These are phyloP conservation scores for Acanthamoeba sp. DNA, from an alignment of 208 protist genomes.

Conservation along the genomic window DNA sequence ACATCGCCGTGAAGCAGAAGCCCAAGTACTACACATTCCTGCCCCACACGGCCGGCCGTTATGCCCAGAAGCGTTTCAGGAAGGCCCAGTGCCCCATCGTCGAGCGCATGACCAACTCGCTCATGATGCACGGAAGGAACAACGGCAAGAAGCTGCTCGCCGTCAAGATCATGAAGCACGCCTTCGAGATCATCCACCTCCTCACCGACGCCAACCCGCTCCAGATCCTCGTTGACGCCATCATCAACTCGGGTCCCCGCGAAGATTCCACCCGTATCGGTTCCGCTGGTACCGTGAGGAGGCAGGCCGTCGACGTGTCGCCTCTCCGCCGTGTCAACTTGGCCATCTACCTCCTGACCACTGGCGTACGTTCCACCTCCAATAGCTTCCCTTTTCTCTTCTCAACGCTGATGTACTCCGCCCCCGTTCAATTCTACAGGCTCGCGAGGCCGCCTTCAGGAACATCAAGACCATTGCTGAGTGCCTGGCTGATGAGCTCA, in stretches of 20 bases:
- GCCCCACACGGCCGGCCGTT: constrained; percentile 99
- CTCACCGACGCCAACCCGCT: constrained; percentile 99
- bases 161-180: constrained; percentile 98
- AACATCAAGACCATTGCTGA: constrained; percentile 99
- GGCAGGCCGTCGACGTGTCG: constrained; percentile 99
- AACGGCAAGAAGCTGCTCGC: constrained; percentile 99
- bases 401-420: background rate
- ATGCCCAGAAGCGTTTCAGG: constrained; percentile 98
- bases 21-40: constrained; percentile 93
- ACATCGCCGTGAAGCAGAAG: constrained; percentile 96
- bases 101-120: constrained; percentile 96
- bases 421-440: constrained; percentile 52
- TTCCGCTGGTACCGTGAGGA: constrained; percentile 98
- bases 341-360: constrained; percentile 98
- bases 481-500: constrained; percentile 99
- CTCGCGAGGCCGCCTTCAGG: constrained; percentile 98
- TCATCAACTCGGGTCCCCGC: constrained; percentile 98
- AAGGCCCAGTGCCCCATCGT: constrained; percentile 98
- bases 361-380: constrained; percentile 91
- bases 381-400: background rate
- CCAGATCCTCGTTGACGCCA: constrained; percentile 98
- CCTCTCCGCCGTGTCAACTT: constrained; percentile 99
- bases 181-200: constrained; percentile 99
- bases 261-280: constrained; percentile 99
- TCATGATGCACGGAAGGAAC: constrained; percentile 99